phyloP scores from a whole-genome alignment of 2,329 filamentous ascomycete genomes.

The Apiospora marii region DNA sequence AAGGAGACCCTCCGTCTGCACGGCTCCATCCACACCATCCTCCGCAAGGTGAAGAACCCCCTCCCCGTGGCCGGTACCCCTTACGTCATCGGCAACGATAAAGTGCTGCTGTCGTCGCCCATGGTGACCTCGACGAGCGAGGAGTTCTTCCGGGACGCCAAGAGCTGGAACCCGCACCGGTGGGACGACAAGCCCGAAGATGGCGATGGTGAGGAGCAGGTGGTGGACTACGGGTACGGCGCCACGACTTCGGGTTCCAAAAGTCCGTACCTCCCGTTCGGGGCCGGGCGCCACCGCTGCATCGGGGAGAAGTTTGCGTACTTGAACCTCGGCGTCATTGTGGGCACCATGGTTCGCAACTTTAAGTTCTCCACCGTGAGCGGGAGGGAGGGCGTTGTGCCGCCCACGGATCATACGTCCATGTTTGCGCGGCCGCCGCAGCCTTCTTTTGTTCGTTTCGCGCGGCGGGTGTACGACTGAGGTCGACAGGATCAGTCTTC shows the following conservation, averaged over 20 bases:
- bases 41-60: slow-evolving; percentile 75
- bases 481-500: not conserved
- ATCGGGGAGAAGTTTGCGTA: slow-evolving; percentile 82
- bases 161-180: slow-evolving; percentile 67
- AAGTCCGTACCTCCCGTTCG: slow-evolving; percentile 72
- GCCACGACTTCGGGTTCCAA: slow-evolving; percentile 42
- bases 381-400: slow-evolving; percentile 59
- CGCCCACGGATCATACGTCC: slow-evolving; percentile 70
- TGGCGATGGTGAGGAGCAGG: slow-evolving; percentile 28
- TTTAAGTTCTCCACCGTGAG: slow-evolving; percentile 67
- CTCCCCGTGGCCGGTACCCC: slow-evolving; percentile 64
- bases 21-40: slow-evolving; percentile 75
- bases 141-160: slow-evolving; percentile 67
- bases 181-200: slow-evolving; percentile 55
- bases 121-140: slow-evolving; percentile 55
- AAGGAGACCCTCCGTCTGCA: slow-evolving; percentile 79
- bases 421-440: slow-evolving; percentile 47
- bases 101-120: slow-evolving; percentile 52
- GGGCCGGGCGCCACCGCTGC: slow-evolving; percentile 75
- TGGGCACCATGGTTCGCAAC: slow-evolving; percentile 67
- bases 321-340: slow-evolving; percentile 70
- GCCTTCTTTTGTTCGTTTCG: slow-evolving; percentile 45
- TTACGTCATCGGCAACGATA: slow-evolving; percentile 63
- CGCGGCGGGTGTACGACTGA: slow-evolving; percentile 4
- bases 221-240: slow-evolving; percentile 41